A percentile compares a stretch with the other conserved stretches of the same genome.
Conservation (phyloP, 1,284 basidiomycete genomes). For the Cryptococcus sp. region DNA sequence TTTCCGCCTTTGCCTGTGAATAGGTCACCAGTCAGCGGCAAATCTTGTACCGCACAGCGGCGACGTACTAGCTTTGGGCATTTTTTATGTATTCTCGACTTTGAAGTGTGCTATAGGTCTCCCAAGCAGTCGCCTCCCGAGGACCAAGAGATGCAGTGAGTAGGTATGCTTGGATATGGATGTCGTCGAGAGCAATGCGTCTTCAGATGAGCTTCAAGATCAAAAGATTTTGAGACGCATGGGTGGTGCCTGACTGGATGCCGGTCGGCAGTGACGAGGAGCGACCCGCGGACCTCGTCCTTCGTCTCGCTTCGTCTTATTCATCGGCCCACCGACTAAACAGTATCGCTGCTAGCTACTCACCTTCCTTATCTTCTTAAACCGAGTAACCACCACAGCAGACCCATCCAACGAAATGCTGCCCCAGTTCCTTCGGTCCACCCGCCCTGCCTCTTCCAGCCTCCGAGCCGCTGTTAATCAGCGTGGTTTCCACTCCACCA, state of each 20-base stretch:
- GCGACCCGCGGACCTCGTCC: neutral
- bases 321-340: neutral
- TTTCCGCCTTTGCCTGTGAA: slow-evolving; percentile 23
- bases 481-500: slow-evolving; percentile 23
- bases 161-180: too few relatives aligned
- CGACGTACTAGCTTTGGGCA: slow-evolving; percentile 43
- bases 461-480: slow-evolving; percentile 5
- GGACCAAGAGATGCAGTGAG: too few relatives aligned
- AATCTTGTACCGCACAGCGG: slow-evolving; percentile 2
- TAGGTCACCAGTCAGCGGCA: neutral
- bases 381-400: neutral
- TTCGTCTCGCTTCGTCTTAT: neutral
- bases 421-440: slow-evolving; percentile 1
- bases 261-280: neutral
- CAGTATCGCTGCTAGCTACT: neutral
- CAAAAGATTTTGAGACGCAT: neutral
- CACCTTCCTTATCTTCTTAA: neutral
- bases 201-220: neutral
- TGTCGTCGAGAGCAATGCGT: neutral
- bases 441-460: slow-evolving; percentile 7
- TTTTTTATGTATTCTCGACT: slow-evolving; percentile 16
- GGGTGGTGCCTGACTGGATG: neutral
- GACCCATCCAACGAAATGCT: slow-evolving; percentile 3
- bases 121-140: neutral
- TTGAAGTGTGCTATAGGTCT: neutral